Evolutionary conservation across 345 rosid species (phyloP), one percentile per base, ranked within the genome.

Genomic region (Dipteronia dyeriana): DNA sequence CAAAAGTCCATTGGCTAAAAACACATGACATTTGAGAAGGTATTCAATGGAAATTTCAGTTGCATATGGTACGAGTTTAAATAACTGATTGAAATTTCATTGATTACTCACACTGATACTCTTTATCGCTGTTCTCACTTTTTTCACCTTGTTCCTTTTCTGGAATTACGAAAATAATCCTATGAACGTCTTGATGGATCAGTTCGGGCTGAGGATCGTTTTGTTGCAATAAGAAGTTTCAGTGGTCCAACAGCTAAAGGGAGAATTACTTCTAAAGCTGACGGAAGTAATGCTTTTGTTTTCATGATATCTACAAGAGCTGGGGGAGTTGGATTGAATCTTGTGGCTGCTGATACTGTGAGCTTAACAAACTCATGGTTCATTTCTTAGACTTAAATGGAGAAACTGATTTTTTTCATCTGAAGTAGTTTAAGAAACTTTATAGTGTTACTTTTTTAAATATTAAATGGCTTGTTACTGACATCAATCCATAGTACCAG

Each of bases 141-240:
- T 1, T 2, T 7, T 62, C 43, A 49, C 39, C 51, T 75, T 71
- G 47, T 79, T 83, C 54, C 49, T 78, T 13, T 60, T 84, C 76
- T 94, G 85, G 98, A 94, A 90, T 82, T 94, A 20, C 88, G 92
- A 34, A 87, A 76, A 41, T 92, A 92, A 82, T 87, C 97, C 17
- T 94, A 94, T 76, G 97, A 94, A 88, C 95, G 97, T 66, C 98
- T 94, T 84, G 98, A 94, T 88, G 98, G 98, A 76, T 92, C 98
- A 38, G 82, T 94, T 70, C 91, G 96, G 68, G 98, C 97, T 78
- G 96, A 92, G 83, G 98, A 94, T 80, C 90, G 98, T 17, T 94
- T 94, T 87, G 96, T 92, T 80, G 94, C 94, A 14, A 94, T 94
- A 77, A 89, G 93, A 83, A 88, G 89, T 83, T 94, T 94, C 79